Conservation (phyloP, 2,329 filamentous ascomycete genomes). For the Aureobasidium vineae region DNA sequence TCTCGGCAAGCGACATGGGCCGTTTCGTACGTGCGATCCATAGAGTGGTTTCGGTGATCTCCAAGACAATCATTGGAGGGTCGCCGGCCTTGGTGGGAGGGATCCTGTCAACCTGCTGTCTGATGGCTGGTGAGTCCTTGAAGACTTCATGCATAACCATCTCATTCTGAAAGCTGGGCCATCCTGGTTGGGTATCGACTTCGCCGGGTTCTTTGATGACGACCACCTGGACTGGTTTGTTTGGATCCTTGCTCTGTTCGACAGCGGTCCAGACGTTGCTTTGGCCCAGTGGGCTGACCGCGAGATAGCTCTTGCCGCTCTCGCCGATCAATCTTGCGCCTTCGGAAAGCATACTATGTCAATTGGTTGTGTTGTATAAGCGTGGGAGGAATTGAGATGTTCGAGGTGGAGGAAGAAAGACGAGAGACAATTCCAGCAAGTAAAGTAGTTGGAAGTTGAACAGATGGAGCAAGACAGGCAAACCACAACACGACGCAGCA, state of each 20-base stretch:
- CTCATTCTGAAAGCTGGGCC: slow-evolving; percentile 34
- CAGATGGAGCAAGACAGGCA: background rate
- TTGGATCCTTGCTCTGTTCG: slow-evolving; percentile 26
- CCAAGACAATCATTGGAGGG: slow-evolving; percentile 34
- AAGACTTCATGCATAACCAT: slow-evolving; percentile 38
- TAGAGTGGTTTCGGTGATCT: slow-evolving; percentile 33
- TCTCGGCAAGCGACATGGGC: slow-evolving; percentile 33
- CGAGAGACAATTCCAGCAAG: slow-evolving; percentile 4
- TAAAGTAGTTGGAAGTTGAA: slow-evolving; percentile 11
- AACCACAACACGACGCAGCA: slow-evolving; percentile 5
- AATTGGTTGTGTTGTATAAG: background rate
- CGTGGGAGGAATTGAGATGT: background rate
- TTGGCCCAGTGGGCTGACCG: slow-evolving; percentile 34
- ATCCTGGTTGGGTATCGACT: slow-evolving; percentile 29
- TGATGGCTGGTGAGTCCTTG: slow-evolving; percentile 32
- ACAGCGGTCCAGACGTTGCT: slow-evolving; percentile 36
- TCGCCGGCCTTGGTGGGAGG: slow-evolving; percentile 27
- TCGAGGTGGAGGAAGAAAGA: background rate
- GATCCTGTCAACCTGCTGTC: slow-evolving; percentile 35
- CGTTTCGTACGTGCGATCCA: slow-evolving; percentile 34
- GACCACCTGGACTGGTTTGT: slow-evolving; percentile 29
- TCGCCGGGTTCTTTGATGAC: slow-evolving; percentile 34
- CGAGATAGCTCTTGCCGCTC: slow-evolving; percentile 34
- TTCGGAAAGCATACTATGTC: slow-evolving; percentile 29
- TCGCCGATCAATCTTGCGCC: slow-evolving; percentile 32